These are phyloP conservation scores for Rhynchosporium secalis DNA, from an alignment of 2,329 filamentous ascomycete species.

Conservation along the genomic window DNA sequence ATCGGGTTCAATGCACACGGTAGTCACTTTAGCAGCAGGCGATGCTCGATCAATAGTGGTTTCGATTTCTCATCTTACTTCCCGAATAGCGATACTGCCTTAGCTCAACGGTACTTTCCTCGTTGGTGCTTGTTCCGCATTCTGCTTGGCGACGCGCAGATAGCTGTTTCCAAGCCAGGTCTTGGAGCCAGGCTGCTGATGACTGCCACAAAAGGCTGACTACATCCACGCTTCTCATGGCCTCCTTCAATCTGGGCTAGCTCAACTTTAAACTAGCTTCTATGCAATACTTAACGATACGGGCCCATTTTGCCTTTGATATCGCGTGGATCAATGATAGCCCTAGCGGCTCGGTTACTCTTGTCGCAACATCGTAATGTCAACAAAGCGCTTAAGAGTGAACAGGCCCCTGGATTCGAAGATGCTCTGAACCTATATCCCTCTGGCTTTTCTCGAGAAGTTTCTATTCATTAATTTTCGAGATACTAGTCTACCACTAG, in stretches of 20 bases:
- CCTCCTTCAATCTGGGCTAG: not conserved
- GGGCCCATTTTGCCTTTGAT: not conserved
- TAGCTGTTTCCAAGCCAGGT: too few species aligned
- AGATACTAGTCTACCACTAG: not conserved
- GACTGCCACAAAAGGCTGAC: too few species aligned
- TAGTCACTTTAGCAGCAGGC: too few species aligned
- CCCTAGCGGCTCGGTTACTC: conserved; percentile 1
- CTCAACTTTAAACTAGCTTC: not conserved
- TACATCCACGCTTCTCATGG: too few species aligned
- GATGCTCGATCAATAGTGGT: too few species aligned
- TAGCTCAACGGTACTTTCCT: too few species aligned
- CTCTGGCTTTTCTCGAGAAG: not conserved
- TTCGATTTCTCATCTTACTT: too few species aligned
- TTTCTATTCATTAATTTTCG: not conserved
- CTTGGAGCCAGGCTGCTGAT: too few species aligned
- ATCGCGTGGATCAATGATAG: not conserved
- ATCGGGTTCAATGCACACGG: too few species aligned
- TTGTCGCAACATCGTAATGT: not conserved
- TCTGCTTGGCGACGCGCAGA: too few species aligned
- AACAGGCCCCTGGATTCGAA: not conserved
- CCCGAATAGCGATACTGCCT: too few species aligned
- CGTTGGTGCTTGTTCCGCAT: too few species aligned
- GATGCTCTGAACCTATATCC: not conserved
- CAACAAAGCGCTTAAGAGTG: not conserved
- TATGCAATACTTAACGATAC: not conserved